These are phyloP conservation scores for Lepraria neglecta DNA, from an alignment of 495 filamentous ascomycete genomes.

Conservation along the genomic window DNA sequence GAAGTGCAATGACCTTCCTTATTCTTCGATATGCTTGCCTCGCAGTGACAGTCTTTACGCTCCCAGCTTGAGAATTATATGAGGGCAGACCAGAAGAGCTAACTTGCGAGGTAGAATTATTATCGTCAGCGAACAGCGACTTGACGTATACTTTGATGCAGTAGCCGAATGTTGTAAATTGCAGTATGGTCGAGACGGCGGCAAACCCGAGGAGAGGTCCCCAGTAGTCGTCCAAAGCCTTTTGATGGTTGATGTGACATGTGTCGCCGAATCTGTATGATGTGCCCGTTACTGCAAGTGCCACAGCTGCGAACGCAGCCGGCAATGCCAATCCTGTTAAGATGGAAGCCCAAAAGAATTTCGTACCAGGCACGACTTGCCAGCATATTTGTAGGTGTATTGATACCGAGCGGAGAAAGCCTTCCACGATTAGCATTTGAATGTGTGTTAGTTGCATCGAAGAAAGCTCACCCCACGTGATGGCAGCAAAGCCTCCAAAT, in stretches of 20 bases:
- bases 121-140: constrained; percentile 62
- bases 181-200: constrained; percentile 70
- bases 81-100: constrained; percentile 65
- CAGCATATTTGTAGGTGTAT: constrained; percentile 97
- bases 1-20: constrained; percentile 76
- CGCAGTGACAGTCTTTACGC: constrained; percentile 75
- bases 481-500: constrained; percentile 73
- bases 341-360: constrained; percentile 85
- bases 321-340: constrained; percentile 78
- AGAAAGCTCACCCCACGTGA: constrained; percentile 63
- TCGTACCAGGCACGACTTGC: constrained; percentile 81
- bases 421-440: constrained; percentile 30
- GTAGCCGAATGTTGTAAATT: constrained; percentile 79
- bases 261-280: constrained; percentile 87
- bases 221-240: constrained; percentile 82
- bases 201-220: constrained; percentile 77
- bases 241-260: constrained; percentile 85
- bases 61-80: constrained; percentile 53
- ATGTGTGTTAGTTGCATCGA: background rate
- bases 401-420: constrained; percentile 82
- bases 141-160: constrained; percentile 90
- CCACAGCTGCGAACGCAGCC: constrained; percentile 60
- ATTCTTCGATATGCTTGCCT: constrained; percentile 83
- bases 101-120: constrained; percentile 56
- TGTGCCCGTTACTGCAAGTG: constrained; percentile 80